Conservation (phyloP, 306 rosid genomes). For the Prunus davidiana region DNA sequence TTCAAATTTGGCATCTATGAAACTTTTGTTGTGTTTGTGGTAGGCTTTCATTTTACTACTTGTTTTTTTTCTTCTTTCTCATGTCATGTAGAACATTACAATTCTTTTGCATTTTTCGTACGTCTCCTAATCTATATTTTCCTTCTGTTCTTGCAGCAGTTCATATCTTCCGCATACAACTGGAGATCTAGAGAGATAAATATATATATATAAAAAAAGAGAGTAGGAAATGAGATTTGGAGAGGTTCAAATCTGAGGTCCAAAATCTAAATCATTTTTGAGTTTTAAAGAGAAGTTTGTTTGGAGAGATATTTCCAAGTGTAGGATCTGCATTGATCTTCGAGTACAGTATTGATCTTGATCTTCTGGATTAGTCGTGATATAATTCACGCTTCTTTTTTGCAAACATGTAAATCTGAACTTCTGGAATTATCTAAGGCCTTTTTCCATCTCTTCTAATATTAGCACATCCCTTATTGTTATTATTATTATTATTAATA, state of each 20-base stretch:
- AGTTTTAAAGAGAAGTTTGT: conserved; percentile 25
- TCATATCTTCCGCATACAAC: conserved; percentile 30
- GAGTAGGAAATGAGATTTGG: neutral
- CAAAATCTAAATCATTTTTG: conserved; percentile 29
- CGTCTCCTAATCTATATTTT: conserved; percentile 12
- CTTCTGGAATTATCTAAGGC: conserved; percentile 1
- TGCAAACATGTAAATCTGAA: conserved; percentile 39
- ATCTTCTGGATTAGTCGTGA: conserved; percentile 18
- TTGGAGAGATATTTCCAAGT: conserved; percentile 12
- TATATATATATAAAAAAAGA: conserved; percentile 13
- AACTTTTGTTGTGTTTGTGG: neutral
- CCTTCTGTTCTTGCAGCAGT: conserved; percentile 40
- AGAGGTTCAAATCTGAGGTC: conserved; percentile 26
- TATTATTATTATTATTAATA: neutral
- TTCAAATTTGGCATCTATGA: neutral
- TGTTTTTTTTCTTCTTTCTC: neutral
- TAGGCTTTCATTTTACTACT: neutral
- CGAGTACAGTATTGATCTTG: conserved; percentile 14
- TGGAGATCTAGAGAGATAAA: conserved; percentile 13
- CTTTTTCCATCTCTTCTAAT: neutral
- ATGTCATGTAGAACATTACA: too few relatives aligned
- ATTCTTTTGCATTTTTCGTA: too few relatives aligned
- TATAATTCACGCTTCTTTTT: neutral
- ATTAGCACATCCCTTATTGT: too few relatives aligned
- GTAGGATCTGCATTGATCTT: conserved; percentile 34